Conservation (phyloP, 768 basidiomycete species). For the Tricholoma sp. region DNA sequence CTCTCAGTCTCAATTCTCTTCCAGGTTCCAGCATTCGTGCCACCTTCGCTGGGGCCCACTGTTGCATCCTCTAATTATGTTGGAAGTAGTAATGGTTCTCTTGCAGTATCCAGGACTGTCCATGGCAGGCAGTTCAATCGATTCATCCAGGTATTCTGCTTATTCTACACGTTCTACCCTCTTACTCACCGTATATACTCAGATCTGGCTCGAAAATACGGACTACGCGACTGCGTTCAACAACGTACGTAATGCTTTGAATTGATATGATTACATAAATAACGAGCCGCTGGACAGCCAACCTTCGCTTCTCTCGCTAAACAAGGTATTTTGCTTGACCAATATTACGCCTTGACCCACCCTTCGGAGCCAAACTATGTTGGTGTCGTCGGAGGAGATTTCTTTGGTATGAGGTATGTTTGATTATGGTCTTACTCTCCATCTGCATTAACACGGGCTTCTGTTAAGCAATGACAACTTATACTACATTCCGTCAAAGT, state of each 20-base stretch:
- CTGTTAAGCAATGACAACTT: constrained; percentile 37
- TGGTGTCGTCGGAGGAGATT: constrained; percentile 16
- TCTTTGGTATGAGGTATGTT: not conserved
- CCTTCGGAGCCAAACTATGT: constrained; percentile 62
- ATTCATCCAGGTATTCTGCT: constrained; percentile 11
- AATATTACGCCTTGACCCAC: constrained; percentile 48
- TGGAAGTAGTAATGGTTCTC: not conserved
- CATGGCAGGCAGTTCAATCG: constrained; percentile 25
- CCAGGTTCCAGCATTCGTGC: not conserved
- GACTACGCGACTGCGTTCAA: constrained; percentile 34
- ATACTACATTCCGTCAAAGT: constrained; percentile 34
- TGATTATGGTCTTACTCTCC: not conserved
- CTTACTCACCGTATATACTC: not conserved
- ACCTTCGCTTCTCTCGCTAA: constrained; percentile 34
- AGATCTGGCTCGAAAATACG: constrained; percentile 62
- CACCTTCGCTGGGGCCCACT: not conserved
- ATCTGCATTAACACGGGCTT: constrained; percentile 24
- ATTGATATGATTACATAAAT: constrained; percentile 3
- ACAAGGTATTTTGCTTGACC: constrained; percentile 44
- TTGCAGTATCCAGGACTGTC: not conserved
- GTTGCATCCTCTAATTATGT: not conserved
- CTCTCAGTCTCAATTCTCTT: not conserved
- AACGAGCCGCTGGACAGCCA: constrained; percentile 5
- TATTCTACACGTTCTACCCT: too few species aligned
- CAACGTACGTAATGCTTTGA: constrained; percentile 5